Evolutionary conservation across 1,284 basidiomycete species (phyloP), one percentile per base, ranked within the genome.

Genomic region (Puccinia hordei): DNA sequence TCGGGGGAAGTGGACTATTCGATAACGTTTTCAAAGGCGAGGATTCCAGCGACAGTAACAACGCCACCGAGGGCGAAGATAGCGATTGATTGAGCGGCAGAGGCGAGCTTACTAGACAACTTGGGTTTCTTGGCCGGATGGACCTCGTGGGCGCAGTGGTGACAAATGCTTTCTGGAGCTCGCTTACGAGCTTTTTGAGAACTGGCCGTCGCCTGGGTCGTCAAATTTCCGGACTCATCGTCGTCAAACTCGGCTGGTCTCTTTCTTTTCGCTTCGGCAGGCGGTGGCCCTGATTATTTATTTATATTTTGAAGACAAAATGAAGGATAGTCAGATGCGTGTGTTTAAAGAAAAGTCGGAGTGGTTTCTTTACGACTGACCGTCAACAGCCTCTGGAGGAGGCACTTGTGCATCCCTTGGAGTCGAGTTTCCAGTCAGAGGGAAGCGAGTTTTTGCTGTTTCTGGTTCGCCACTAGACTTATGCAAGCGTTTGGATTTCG

Each of bases 31-130:
- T 79, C 77, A 30, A 69, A 72, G 6, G 77, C 77, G 10, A 79
- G 68, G 27, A 79, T 79, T 2, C 77, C 77, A 33, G 77, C 77
- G 33, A 79, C 77, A 71, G 77, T 79, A 17, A 68, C 77, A 13
- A 72, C 68, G 44, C 77, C 77, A 69, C 77, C 77, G 38, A 79
- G 44, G 4, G 77, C 68, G 44, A 79, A 79, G 41, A 79, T 79
- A 8, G 68, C 66, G 24, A 79, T 0, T 12, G 77, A 79, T 71
- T 63, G 49, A 12, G 68, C 55, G 49, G 68, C 65, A 5, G 77
- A 69, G n/a, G 57, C 41, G 17, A 79, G 38, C 24, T 59, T 38
- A 27, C 41, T 41, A 17, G 49, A 59, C 30, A 53, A 27, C 53
- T 63, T 69, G 49, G 46, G 53, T 41, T 72, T 72, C 46, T 55